A percentile compares a stretch with the other conserved stretches of the same genome.
Evolutionary conservation across 2,329 filamentous ascomycete species (phyloP).

Genomic region (Talaromyces funiculosus): DNA sequence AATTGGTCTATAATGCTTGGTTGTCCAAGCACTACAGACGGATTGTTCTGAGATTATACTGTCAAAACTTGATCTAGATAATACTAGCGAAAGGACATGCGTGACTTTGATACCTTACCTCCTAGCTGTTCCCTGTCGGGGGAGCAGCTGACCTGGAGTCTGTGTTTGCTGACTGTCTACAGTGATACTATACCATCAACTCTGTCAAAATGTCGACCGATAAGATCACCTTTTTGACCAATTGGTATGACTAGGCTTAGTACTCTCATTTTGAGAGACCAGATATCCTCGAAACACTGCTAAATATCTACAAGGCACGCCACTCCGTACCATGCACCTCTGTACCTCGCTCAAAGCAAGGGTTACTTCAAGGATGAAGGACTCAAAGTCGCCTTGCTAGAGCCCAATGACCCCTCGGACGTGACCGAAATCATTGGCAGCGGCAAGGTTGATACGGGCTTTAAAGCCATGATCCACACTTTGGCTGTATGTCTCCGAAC

Average conservation of each 20-base stretch:
- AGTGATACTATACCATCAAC: constrained; percentile 30
- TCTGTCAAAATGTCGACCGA: constrained; percentile 65
- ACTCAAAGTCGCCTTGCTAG: constrained; percentile 70
- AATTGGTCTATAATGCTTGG: constrained; percentile 16
- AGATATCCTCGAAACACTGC: constrained; percentile 3
- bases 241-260: constrained; percentile 58
- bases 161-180: constrained; percentile 13
- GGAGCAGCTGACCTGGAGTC: not conserved
- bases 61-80: constrained; percentile 80
- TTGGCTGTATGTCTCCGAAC: constrained; percentile 52
- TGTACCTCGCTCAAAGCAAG: constrained; percentile 71
- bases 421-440: constrained; percentile 76
- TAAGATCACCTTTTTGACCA: constrained; percentile 79
- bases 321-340: constrained; percentile 71
- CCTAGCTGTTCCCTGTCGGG: constrained; percentile 14
- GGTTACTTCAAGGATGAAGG: constrained; percentile 70
- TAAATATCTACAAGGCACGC: constrained; percentile 58
- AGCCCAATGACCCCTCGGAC: constrained; percentile 75
- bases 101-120: constrained; percentile 52
- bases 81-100: constrained; percentile 86
- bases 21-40: constrained; percentile 6
- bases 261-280: not conserved
- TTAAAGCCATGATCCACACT: constrained; percentile 81
- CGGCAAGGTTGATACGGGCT: constrained; percentile 70
- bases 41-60: constrained; percentile 68